Evolutionary conservation across 805 yeast species (phyloP).

Genomic region (Candida corydali): DNA sequence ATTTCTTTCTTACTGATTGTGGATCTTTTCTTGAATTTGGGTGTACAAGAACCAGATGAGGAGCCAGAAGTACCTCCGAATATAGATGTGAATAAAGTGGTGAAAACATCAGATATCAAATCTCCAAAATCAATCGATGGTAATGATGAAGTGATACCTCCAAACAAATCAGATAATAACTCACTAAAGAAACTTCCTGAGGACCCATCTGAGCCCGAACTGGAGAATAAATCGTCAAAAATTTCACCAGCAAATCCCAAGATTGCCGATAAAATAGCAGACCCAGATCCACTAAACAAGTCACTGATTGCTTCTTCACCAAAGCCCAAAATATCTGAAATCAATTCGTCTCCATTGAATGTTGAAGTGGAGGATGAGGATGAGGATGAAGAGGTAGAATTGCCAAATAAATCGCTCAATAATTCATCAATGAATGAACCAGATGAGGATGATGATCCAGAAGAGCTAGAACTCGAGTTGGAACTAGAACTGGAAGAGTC

Average conservation of each 20-base stretch:
- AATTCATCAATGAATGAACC: constrained; percentile 7
- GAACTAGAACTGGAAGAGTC: not conserved
- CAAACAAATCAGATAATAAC: constrained; percentile 3
- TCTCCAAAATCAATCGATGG: not conserved
- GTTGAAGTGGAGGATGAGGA: not conserved
- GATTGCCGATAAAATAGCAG: constrained; percentile 2
- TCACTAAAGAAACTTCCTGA: constrained; percentile 5
- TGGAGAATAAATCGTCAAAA: constrained; percentile 6
- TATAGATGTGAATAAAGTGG: constrained; percentile 6
- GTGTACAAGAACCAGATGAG: constrained; percentile 5
- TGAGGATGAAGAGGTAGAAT: not conserved
- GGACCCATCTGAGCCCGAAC: constrained; percentile 4
- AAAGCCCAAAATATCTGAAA: constrained; percentile 5
- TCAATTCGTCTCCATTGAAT: constrained; percentile 1
- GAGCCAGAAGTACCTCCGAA: constrained; percentile 8
- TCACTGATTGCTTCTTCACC: constrained; percentile 5
- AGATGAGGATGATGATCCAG: constrained; percentile 6
- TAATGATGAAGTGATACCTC: constrained; percentile 1
- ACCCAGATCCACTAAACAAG: constrained; percentile 4
- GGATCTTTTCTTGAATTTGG: constrained; percentile 5
- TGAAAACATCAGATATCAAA: constrained; percentile 7
- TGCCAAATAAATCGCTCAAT: constrained; percentile 2
- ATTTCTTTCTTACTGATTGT: constrained; percentile 6
- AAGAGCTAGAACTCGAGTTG: not conserved
- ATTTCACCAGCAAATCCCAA: constrained; percentile 8